These are phyloP conservation scores for Kingdonia uniflora DNA, from an alignment of 164 flowering plant species.

Conservation along the genomic window DNA sequence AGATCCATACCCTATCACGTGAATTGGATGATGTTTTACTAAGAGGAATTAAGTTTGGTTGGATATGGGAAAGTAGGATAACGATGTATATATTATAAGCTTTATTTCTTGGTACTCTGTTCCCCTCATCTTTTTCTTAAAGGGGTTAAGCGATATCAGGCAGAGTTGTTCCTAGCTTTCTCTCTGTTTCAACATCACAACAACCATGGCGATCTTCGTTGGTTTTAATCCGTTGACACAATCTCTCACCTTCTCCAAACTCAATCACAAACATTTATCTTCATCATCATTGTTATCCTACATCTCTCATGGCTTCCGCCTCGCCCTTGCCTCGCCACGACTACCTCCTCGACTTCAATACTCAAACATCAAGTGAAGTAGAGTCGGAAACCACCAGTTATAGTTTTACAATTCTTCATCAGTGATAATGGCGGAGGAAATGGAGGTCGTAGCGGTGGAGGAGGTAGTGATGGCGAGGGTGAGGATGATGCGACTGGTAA, in stretches of 20 bases:
- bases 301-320: conserved; percentile 2
- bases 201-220: conserved; percentile 13
- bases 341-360: not conserved
- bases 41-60: no score
- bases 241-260: not conserved
- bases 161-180: no score
- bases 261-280: conserved; percentile 9
- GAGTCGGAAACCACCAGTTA: not conserved
- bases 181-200: no score
- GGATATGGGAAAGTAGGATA: no score
- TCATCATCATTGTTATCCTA: no score
- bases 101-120: no score
- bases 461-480: conserved; percentile 1
- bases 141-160: no score
- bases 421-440: conserved; percentile 9
- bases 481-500: conserved; percentile 23
- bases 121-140: no score
- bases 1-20: no score
- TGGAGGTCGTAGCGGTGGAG: conserved; percentile 5
- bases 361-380: not conserved
- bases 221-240: conserved; percentile 5
- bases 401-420: conserved; percentile 1
- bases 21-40: no score
- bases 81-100: no score
- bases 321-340: not conserved